These are phyloP conservation scores for Malbranchea zuffiana DNA, from an alignment of 2,329 filamentous ascomycete species.

Conservation along the genomic window DNA sequence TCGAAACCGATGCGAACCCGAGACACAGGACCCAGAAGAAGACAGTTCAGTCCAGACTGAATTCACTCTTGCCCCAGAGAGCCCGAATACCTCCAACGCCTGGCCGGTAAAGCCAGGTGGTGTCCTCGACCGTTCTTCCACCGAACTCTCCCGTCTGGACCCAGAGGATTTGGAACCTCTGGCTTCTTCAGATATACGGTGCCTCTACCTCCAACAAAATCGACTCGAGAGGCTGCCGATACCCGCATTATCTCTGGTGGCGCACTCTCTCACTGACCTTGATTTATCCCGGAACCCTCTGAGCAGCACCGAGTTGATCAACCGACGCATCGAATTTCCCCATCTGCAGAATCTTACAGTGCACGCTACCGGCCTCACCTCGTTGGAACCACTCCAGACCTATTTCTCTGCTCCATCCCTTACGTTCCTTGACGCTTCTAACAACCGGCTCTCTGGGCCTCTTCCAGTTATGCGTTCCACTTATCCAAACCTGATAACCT, in stretches of 20 bases:
- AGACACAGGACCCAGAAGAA: constrained; percentile 28
- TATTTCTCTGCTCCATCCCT: constrained; percentile 64
- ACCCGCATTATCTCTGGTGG: constrained; percentile 57
- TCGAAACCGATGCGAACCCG: constrained; percentile 51
- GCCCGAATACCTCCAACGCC: constrained; percentile 21
- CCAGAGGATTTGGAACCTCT: constrained; percentile 38
- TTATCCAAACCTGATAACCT: constrained; percentile 59
- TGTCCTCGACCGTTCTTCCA: constrained; percentile 59
- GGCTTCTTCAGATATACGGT: constrained; percentile 37
- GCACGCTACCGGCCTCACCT: constrained; percentile 60
- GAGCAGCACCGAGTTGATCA: constrained; percentile 53
- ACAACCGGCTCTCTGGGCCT: constrained; percentile 61
- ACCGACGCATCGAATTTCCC: constrained; percentile 56
- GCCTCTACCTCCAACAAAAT: constrained; percentile 67
- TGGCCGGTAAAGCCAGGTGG: constrained; percentile 32
- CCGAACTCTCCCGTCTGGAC: constrained; percentile 47
- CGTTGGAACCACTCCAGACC: constrained; percentile 53
- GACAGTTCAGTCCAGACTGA: constrained; percentile 32
- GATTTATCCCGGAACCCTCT: constrained; percentile 68
- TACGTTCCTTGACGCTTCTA: constrained; percentile 66
- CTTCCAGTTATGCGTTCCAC: constrained; percentile 55
- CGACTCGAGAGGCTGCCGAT: constrained; percentile 58
- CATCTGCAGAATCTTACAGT: constrained; percentile 68
- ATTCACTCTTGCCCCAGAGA: constrained; percentile 37
- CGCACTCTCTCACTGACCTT: constrained; percentile 57